phyloP scores from a whole-genome alignment of 1,139 yeast species.

The Candida albicans region DNA sequence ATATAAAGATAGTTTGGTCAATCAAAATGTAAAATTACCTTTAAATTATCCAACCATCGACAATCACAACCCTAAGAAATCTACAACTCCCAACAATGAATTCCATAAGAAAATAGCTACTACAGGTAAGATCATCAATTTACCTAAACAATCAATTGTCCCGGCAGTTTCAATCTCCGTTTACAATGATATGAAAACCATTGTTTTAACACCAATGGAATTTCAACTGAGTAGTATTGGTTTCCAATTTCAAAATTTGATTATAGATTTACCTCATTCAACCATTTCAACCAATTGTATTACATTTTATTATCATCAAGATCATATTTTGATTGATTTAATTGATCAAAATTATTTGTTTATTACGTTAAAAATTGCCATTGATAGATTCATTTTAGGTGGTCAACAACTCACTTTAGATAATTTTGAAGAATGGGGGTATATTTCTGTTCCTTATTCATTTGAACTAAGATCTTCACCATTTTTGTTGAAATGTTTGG shows the following conservation, averaged over 20 bases:
- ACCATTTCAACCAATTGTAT: constrained; percentile 26
- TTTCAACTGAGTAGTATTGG: constrained; percentile 23
- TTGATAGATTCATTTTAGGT: constrained; percentile 31
- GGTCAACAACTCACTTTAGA: constrained; percentile 24
- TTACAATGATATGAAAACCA: constrained; percentile 29
- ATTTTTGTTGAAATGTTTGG: constrained; percentile 49
- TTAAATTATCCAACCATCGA: constrained; percentile 26
- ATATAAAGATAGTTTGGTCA: constrained; percentile 23
- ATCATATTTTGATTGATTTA: constrained; percentile 25
- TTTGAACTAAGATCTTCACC: constrained; percentile 69
- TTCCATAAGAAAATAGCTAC: constrained; percentile 24
- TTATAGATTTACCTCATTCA: constrained; percentile 35
- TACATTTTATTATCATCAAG: constrained; percentile 19
- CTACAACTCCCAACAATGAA: constrained; percentile 20
- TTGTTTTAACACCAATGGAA: constrained; percentile 33
- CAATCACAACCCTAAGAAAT: neutral
- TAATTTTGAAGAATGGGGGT: constrained; percentile 54
- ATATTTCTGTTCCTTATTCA: constrained; percentile 68
- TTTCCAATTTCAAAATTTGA: constrained; percentile 28
- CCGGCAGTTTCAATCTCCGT: constrained; percentile 29
- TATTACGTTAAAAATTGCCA: constrained; percentile 30
- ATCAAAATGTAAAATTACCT: constrained; percentile 28
- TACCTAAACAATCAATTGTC: constrained; percentile 20
- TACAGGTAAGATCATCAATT: constrained; percentile 27
- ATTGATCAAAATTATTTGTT: constrained; percentile 33